Evolutionary conservation across 1,284 basidiomycete species (phyloP).

Genomic region (Mycena citricolor): DNA sequence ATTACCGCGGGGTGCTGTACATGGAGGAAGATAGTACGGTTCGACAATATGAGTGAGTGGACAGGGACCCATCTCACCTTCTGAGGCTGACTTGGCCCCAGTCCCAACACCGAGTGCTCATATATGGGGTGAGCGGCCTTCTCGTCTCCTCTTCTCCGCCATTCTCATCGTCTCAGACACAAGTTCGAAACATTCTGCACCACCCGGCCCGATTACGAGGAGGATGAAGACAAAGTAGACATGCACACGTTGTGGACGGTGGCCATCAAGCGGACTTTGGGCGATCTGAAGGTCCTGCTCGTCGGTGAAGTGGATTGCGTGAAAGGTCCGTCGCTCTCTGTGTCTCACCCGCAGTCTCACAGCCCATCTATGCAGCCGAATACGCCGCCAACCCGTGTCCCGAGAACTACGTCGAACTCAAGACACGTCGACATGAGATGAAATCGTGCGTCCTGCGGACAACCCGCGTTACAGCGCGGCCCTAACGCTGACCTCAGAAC

Average conservation of each 20-base stretch:
- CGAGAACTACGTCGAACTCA: conserved; percentile 11
- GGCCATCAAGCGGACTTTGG: conserved; percentile 3
- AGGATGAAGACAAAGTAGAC: not conserved
- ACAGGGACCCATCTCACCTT: not conserved
- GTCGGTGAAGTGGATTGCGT: conserved; percentile 15
- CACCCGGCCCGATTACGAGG: not conserved
- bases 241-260: conserved; percentile 10
- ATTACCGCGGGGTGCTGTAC: conserved; percentile 13
- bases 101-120: not conserved
- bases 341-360: not conserved
- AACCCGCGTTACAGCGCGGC: no score
- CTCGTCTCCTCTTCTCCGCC: not conserved
- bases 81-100: not conserved
- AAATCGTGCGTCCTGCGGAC: no score
- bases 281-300: conserved; percentile 6
- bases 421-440: no score
- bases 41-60: not conserved
- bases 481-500: no score
- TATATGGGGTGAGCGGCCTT: conserved; percentile 10
- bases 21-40: conserved; percentile 7
- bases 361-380: not conserved
- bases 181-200: conserved; percentile 14
- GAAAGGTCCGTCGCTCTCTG: not conserved
- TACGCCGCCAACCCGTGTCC: conserved; percentile 8
- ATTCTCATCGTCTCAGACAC: not conserved